Evolutionary conservation across 192 early-diverging fungal genomes (phyloP), one percentile per base, ranked within the genome.

Genomic region (Physocladia obscura): DNA sequence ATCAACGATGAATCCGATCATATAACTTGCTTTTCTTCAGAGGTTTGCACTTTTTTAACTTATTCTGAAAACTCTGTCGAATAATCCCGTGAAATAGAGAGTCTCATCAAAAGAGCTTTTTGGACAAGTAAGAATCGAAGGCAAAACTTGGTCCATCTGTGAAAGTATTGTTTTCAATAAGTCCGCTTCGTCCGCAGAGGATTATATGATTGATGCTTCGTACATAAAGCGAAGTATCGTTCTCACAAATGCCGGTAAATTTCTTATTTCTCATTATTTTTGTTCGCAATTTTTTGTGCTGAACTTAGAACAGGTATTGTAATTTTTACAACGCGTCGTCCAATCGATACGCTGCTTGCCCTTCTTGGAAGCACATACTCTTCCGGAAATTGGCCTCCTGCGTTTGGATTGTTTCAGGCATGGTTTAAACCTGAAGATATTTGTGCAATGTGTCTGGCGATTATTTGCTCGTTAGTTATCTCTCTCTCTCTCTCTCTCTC

Each of bases 381-480:
- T 21, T 62, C 30, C 29, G 74, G 68, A 1, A 37, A 37, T 29
- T 79, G 60, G 50, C 49, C 40, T 24, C 63, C 24, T 34, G 52
- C 15, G n/a, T 56, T 76, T 31, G n/a, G 19, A 17, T 15, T n/a
- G 17, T 63, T 58, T 24, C 40, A 38, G 6, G 29, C 37, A 22
- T 57, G 77, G 77, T 35, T 60, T 19, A n/a, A 61, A 19, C 36
- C 61, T 34, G 70, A 78, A 24, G 47, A 78, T 65, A 71, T 38
- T 78, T 95, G 92, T 63, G 91, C 93, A 35, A 94, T 97, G 93
- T 91, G 90, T 71, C 79, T 93, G 3, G 85, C 87, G 1, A 84
- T 95, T 56, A 76, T 90, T 50, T 89, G 88, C 55, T 70, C 73
- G 34, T 77, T 77, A 59, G 57, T 51, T 32, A 17, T 11, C n/a